Base-by-base conservation (phyloP, 441 rosid genomes). In the Eutrema salsugineum region DNA sequence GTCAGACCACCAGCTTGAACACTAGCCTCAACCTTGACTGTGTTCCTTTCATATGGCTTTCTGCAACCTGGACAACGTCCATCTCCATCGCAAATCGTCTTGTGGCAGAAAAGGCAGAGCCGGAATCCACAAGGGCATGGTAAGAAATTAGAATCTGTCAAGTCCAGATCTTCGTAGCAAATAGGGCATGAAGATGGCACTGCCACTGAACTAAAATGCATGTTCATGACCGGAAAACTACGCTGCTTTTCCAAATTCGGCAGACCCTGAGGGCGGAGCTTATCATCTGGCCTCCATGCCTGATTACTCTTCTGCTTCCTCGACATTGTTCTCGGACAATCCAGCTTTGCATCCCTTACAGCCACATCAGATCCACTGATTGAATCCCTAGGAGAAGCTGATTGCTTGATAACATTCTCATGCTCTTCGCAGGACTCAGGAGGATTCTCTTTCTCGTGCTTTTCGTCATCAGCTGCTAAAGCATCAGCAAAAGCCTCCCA, bases 401-500 rank as follows among this genome's bases (percentile, higher is more conserved):
- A 63, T 51, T 51, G 78, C 42, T 56, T 56, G 49, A 68, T 27
- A 24, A 24, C 27, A 42, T 62, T 55, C 56, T 74, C 82, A 44
- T 48, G 70, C 77, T 72, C 80, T 15, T 75, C 33, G 8, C 78
- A 48, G 0, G 70, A 50, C 30, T 78, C 81, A 3, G 72, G 70
- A 3, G 78, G 72, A 68, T 72, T 70, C 28, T 70, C 73, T 27
- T 78, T 73, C 68, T 77, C 83, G 10, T 72, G 68, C 60, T 77
- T 77, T 0, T 66, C 54, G n/a, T 86, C 81, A 38, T 86, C 75
- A 2, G 94, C 93, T 1, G 94, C 96, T 73, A 94, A 77, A 73
- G 99, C 97, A 81, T 94, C 99, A n/a, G 99, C 97, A 72, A 91
- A 63, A 49, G 97, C 89, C 75, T 94, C 99, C 99, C 99, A 94